Evolutionary conservation across 2,329 filamentous ascomycete genomes (phyloP), one percentile per base, ranked within the genome.

Genomic region (Diaporthe caulivora): DNA sequence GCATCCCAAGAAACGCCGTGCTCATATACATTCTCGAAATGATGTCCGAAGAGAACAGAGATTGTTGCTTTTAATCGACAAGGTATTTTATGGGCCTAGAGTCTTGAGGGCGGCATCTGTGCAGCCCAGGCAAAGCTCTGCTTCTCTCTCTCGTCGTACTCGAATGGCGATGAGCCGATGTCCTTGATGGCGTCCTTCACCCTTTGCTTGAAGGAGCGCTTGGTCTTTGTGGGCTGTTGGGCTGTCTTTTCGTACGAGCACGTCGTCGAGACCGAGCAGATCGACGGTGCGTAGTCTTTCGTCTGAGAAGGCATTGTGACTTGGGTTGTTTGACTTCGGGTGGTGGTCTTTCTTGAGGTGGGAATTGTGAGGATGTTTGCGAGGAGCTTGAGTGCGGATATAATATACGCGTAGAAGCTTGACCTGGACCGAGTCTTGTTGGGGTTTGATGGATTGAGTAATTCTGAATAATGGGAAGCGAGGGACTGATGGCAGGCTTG

Each of bases 191-290:
- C 70, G 13, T 44, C 62, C 70, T 75, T 75, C 1, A 77, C 26
- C 15, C 72, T 72, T 34, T 73, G 71, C 31, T 40, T 67, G 31
- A 74, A 29, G 31, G 73, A 74, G 11, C 70, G 55, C 29, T 74
- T 77, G 18, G 75, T 40, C 42, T 71, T 65, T 26, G 60, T 37
- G n/a, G 65, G 18, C 13, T 53, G 29, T 21, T 72, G 62, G 24
- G 72, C 13, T 54, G 80, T 76, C 75, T 82, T 82, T 73, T 72
- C 69, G 77, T 77, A 79, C 37, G 80, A 81, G 77, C 76, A 79
- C 62, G 81, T 79, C 34, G 79, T 78, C 57, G 79, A 79, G 69
- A 77, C 80, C 42, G 81, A 81, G 77, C 78, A 75, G 58, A 78
- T 75, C 51, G 81, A 82, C 54, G 79, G 77, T 26, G 80, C 76